These are phyloP conservation scores for Sporisorium exsertum DNA, from an alignment of 1,284 basidiomycete species.

Conservation along the genomic window DNA sequence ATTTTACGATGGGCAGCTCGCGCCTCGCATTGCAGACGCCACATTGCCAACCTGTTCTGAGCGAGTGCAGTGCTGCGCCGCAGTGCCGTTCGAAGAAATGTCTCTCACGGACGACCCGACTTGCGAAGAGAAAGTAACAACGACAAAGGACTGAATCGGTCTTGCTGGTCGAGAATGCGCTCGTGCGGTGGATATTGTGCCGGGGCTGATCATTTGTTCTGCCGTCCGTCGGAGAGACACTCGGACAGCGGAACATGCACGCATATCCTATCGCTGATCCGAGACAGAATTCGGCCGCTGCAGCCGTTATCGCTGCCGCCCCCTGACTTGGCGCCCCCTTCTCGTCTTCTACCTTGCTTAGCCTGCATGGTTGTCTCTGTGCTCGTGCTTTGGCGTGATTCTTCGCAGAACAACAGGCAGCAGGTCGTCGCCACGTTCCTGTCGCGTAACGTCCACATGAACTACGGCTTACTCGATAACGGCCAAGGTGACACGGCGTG, in stretches of 20 bases:
- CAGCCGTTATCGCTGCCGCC: conserved; percentile 8
- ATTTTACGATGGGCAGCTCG: background rate
- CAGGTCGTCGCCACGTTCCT: conserved; percentile 44
- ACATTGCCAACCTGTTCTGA: no score
- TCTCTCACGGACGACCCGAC: no score
- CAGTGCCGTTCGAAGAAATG: background rate
- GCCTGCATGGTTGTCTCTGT: background rate
- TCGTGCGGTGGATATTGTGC: background rate
- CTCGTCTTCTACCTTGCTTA: background rate
- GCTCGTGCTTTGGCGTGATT: background rate
- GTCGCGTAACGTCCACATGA: conserved; percentile 57
- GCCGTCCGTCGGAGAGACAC: background rate
- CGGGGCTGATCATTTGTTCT: no score
- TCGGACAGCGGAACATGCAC: no score
- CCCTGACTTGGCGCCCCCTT: conserved; percentile 1
- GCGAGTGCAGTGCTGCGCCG: background rate
- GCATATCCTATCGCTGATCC: no score
- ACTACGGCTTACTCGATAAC: conserved; percentile 61
- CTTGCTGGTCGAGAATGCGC: background rate
- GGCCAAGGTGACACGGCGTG: conserved; percentile 64
- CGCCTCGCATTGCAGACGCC: background rate
- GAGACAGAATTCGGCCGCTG: background rate
- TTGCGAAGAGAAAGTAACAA: no score
- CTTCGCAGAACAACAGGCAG: conserved; percentile 24
- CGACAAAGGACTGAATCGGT: no score